These are phyloP conservation scores for Leccinum boreale DNA, from an alignment of 768 basidiomycete genomes.

Conservation along the genomic window DNA sequence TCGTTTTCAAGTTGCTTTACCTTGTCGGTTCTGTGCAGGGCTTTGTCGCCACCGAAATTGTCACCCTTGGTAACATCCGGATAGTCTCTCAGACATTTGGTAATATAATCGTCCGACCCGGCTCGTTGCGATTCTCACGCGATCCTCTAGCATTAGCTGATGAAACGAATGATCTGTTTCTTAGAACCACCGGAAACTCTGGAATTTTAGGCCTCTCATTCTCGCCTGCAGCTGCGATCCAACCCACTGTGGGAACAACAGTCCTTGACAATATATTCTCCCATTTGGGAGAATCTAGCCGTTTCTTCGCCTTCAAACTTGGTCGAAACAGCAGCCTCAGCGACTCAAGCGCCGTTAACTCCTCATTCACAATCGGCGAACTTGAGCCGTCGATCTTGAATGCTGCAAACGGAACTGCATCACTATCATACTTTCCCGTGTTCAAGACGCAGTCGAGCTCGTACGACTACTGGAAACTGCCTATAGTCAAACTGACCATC, in stretches of 20 bases:
- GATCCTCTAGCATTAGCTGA: constrained; percentile 42
- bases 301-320: constrained; percentile 52
- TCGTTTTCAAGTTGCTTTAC: constrained; percentile 45
- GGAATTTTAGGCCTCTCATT: constrained; percentile 58
- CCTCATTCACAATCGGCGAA: constrained; percentile 52
- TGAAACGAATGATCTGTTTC: constrained; percentile 39
- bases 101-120: constrained; percentile 12
- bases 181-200: constrained; percentile 46
- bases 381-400: constrained; percentile 36
- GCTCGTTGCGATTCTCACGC: not conserved
- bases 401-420: constrained; percentile 27
- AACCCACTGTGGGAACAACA: constrained; percentile 40
- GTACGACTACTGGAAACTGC: constrained; percentile 61
- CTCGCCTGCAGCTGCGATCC: constrained; percentile 45
- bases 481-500: constrained; percentile 43
- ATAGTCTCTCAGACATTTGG: constrained; percentile 50
- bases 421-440: constrained; percentile 39
- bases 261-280: constrained; percentile 48
- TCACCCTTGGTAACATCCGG: constrained; percentile 43
- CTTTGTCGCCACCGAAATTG: constrained; percentile 46
- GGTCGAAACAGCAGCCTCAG: constrained; percentile 30
- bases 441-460: constrained; percentile 31
- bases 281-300: constrained; percentile 35
- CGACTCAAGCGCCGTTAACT: constrained; percentile 22
- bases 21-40: constrained; percentile 53